Evolutionary conservation across 2,329 filamentous ascomycete genomes (phyloP).

Genomic region (Pestalotiopsis sp.): DNA sequence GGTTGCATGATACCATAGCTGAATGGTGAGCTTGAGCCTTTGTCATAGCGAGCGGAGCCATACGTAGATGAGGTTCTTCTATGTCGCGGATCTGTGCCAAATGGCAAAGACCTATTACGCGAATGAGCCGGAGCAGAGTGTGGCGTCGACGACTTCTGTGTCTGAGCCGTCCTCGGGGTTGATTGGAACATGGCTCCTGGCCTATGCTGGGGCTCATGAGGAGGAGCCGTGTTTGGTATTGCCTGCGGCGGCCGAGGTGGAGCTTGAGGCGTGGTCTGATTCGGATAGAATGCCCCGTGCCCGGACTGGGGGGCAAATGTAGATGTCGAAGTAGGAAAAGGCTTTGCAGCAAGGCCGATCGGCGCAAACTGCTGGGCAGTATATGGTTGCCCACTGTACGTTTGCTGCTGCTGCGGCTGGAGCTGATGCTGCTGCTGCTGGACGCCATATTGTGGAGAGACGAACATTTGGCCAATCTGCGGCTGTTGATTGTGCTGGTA

Average conservation of each 20-base stretch:
- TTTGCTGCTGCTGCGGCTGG: neutral
- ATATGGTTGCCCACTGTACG: conserved; percentile 21
- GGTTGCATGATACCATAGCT: conserved; percentile 35
- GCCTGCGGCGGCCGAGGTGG: conserved; percentile 14
- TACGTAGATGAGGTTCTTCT: conserved; percentile 36
- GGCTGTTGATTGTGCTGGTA: conserved; percentile 14
- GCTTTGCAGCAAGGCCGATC: conserved; percentile 20
- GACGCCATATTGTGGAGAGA: conserved; percentile 3
- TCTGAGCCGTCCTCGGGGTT: conserved; percentile 5
- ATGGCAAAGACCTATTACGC: conserved; percentile 29
- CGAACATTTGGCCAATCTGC: neutral
- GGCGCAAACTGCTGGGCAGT: conserved; percentile 39
- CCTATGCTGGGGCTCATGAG: neutral
- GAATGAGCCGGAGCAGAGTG: conserved; percentile 22
- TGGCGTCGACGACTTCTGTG: neutral
- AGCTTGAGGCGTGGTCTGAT: conserved; percentile 10
- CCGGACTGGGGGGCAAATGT: conserved; percentile 10
- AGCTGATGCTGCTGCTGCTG: conserved; percentile 14
- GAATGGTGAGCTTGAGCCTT: conserved; percentile 34
- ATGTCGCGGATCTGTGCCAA: conserved; percentile 33
- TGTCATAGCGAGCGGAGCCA: conserved; percentile 30
- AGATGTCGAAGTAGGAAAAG: conserved; percentile 15
- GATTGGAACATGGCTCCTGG: neutral
- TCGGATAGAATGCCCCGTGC: conserved; percentile 12
- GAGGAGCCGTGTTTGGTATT: conserved; percentile 6